A percentile compares a stretch with the other conserved stretches of the same genome.
Conservation (phyloP, 2,329 filamentous ascomycete species). For the Pestalotiopsis sp. region DNA sequence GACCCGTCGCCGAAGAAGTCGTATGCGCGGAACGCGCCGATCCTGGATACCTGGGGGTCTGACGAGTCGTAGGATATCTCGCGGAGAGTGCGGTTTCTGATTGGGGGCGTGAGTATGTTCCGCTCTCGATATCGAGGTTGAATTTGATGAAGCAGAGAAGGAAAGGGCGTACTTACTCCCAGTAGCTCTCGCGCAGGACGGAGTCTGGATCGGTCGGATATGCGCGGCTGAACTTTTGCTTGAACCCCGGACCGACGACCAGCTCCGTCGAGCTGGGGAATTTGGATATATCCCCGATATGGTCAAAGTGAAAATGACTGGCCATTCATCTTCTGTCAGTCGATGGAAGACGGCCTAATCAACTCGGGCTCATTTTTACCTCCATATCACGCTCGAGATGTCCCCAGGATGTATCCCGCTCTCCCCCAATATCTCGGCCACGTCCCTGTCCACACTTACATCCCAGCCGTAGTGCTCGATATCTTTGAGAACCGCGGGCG, state of each 20-base stretch:
- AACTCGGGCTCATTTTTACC: background rate
- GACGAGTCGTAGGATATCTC: conserved; percentile 27
- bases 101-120: no score
- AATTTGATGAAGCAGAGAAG: background rate
- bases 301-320: conserved; percentile 44
- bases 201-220: conserved; percentile 21
- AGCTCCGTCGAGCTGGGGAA: conserved; percentile 46
- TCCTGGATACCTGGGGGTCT: background rate
- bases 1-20: conserved; percentile 39
- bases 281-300: conserved; percentile 47
- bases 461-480: background rate
- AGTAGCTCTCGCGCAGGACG: conserved; percentile 25
- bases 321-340: background rate
- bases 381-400: conserved; percentile 5
- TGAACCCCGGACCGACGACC: conserved; percentile 37
- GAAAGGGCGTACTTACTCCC: conserved; percentile 2
- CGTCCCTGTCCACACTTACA: background rate
- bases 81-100: conserved; percentile 23
- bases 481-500: background rate
- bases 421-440: background rate
- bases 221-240: conserved; percentile 23
- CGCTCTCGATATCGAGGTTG: background rate
- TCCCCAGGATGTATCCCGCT: background rate
- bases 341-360: background rate
- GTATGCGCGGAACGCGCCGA: conserved; percentile 29